phyloP scores from a whole-genome alignment of 1,284 basidiomycete species.

The Cutaneotrichosporon cavernicola region DNA sequence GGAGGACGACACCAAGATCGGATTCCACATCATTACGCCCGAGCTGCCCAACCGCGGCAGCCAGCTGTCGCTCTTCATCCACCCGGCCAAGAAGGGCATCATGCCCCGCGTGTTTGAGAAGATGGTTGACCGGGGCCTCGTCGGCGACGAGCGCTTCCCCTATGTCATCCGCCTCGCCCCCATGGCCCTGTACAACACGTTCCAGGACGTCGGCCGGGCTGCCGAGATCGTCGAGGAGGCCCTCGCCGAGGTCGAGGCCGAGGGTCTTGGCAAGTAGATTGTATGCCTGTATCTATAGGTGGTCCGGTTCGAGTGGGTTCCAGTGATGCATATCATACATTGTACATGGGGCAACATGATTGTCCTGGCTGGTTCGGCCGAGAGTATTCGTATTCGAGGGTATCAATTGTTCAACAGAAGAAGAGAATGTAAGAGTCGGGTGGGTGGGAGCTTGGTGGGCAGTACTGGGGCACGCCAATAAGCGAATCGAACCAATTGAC shows the following conservation, averaged over 20 bases:
- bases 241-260: slow-evolving; percentile 37
- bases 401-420: too few species aligned
- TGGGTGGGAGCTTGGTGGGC: neutral
- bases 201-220: slow-evolving; percentile 70
- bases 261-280: slow-evolving; percentile 7
- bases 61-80: slow-evolving; percentile 78
- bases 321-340: slow-evolving; percentile 8
- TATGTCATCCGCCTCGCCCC: slow-evolving; percentile 86
- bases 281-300: neutral
- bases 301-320: neutral
- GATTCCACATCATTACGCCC: slow-evolving; percentile 88
- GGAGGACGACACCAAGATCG: slow-evolving; percentile 35
- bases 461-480: neutral
- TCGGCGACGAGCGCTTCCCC: slow-evolving; percentile 85
- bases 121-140: slow-evolving; percentile 68
- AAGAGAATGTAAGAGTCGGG: neutral
- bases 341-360: slow-evolving; percentile 8
- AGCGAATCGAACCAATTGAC: neutral
- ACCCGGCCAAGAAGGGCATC: slow-evolving; percentile 59
- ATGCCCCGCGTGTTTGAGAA: slow-evolving; percentile 70
- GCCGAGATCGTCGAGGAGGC: slow-evolving; percentile 63
- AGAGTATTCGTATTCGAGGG: neutral
- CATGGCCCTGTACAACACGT: slow-evolving; percentile 76
- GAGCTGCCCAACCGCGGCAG: slow-evolving; percentile 67
- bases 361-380: neutral